Conservation (phyloP, 768 basidiomycete species). For the Lactarius psammicola region DNA sequence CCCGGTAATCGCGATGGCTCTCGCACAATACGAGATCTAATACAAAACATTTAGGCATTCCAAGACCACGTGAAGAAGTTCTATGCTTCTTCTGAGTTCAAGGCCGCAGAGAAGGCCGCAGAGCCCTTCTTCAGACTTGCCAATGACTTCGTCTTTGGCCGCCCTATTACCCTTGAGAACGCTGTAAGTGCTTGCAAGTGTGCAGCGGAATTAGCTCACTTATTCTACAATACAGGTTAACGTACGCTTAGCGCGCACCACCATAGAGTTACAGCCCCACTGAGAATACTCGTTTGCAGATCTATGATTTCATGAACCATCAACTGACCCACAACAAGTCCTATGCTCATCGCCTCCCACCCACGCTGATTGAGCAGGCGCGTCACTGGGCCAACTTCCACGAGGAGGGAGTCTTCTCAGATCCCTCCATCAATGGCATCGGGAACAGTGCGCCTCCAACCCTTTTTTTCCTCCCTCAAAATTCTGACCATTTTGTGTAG, state of each 20-base stretch:
- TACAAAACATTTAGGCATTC: slow-evolving; percentile 47
- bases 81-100: slow-evolving; percentile 65
- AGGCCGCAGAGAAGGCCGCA: slow-evolving; percentile 54
- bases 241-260: slow-evolving; percentile 42
- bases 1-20: slow-evolving; percentile 40
- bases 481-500: slow-evolving; percentile 39
- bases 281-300: slow-evolving; percentile 39
- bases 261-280: not conserved
- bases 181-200: slow-evolving; percentile 46
- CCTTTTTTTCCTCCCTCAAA: too few relatives aligned
- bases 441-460: slow-evolving; percentile 64
- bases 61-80: slow-evolving; percentile 60
- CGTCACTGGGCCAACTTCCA: slow-evolving; percentile 76
- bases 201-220: slow-evolving; percentile 17
- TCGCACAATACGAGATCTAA: slow-evolving; percentile 12
- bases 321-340: slow-evolving; percentile 80
- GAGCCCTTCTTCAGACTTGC: slow-evolving; percentile 62
- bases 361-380: slow-evolving; percentile 72
- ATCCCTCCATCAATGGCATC: slow-evolving; percentile 57
- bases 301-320: slow-evolving; percentile 76
- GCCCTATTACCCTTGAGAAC: slow-evolving; percentile 65
- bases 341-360: slow-evolving; percentile 76
- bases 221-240: slow-evolving; percentile 56
- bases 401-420: slow-evolving; percentile 73
- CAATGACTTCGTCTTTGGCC: slow-evolving; percentile 70